phyloP scores from a whole-genome alignment of 2,329 filamentous ascomycete genomes.

The Rugonectria rugulosa region DNA sequence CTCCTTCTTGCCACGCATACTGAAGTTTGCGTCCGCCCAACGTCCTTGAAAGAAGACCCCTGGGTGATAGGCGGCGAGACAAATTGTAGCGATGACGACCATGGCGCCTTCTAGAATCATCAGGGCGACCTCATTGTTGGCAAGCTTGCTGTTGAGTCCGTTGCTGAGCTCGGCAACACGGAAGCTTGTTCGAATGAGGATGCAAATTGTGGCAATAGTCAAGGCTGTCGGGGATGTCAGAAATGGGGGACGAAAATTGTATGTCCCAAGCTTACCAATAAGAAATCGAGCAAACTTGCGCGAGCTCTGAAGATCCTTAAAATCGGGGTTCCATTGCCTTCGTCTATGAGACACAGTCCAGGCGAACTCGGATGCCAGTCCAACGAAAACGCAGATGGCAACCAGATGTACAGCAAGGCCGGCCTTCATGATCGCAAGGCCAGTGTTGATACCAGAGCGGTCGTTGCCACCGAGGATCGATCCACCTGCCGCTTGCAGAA shows the following conservation, averaged over 20 bases:
- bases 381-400: neutral
- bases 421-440: neutral
- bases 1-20: too few relatives aligned
- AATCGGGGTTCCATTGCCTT: neutral
- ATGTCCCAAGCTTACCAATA: neutral
- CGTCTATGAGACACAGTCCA: neutral
- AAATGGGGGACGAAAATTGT: too few relatives aligned
- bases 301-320: neutral
- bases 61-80: constrained; percentile 25
- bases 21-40: constrained; percentile 25
- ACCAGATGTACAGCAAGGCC: neutral
- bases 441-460: neutral
- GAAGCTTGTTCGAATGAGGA: constrained; percentile 27
- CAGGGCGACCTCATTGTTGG: constrained; percentile 27
- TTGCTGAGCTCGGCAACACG: constrained; percentile 27
- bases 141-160: constrained; percentile 25
- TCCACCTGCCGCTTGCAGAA: constrained; percentile 58
- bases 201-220: constrained; percentile 12
- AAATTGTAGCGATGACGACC: constrained; percentile 25
- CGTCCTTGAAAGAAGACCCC: constrained; percentile 13
- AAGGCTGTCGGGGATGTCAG: too few relatives aligned
- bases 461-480: neutral
- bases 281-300: neutral
- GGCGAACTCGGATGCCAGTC: neutral
- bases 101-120: constrained; percentile 32